Evolutionary conservation across 2,329 filamentous ascomycete genomes (phyloP), one percentile per base, ranked within the genome.

Genomic region (Neopestalotiopsis sp.): DNA sequence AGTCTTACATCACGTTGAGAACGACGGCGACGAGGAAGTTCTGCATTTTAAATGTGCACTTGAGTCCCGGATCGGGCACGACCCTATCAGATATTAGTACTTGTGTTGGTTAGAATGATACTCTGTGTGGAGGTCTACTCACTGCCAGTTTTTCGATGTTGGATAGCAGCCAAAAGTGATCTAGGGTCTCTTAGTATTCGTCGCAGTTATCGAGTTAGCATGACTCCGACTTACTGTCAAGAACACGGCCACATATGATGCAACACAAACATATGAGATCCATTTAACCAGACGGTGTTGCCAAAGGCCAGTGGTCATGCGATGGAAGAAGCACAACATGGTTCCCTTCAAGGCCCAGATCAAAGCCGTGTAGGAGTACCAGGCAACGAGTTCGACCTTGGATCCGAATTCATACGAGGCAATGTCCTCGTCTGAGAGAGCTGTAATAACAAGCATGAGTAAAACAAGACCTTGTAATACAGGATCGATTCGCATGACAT

Each of bases 241-340:
- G 63, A 80, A 73, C 52, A 80, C 75, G 14, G 75, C 73, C 45
- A 78, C 34, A 64, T 79, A 80, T 14, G 75, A 74, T 34, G 76
- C 24, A 30, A 70, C 73, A 58, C 73, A 75, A 9, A 73, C 67
- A 52, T 71, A 75, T 40, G 76, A 14, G 14, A 66, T 30, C 63
- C 63, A 66, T 66, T 40, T 79, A 58, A 81, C 75, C 14, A 77
- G 68, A 17, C 69, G 71, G 49, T 76, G 74, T 68, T 79, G 75
- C 59, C 72, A 72, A 3, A 78, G 72, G 4, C 78, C 78, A 42
- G 79, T 72, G 1, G 79, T 80, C 24, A 80, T 70, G 14, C 78
- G 76, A 65, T 76, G 71, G 70, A 75, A 77, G 65, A 77, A 77
- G 70, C 76, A 77, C 17, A 78, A 67, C 71, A 78, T 74, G 59